Conservation (phyloP, 164 flowering plant species). For the Vitis cinerea region DNA sequence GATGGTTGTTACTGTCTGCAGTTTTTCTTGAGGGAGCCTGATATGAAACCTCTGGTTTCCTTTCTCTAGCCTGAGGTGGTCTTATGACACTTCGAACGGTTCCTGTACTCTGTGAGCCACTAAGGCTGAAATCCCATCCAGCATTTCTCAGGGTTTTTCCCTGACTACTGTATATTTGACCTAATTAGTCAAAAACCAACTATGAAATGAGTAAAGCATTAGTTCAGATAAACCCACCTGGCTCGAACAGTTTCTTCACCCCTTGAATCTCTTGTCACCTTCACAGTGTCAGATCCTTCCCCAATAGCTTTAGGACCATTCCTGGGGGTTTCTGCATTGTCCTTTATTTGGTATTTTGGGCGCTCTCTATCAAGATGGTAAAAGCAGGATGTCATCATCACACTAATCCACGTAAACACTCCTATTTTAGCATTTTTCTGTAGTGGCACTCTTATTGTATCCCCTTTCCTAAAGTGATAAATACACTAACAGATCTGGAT, state of each 20-base stretch:
- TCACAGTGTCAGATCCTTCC: conserved; percentile 73
- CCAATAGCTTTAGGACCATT: conserved; percentile 46
- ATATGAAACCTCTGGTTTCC: conserved; percentile 44
- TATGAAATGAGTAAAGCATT: conserved; percentile 4
- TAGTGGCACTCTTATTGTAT: neutral
- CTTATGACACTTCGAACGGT: conserved; percentile 55
- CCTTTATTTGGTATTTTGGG: conserved; percentile 72
- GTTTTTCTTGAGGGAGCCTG: conserved; percentile 44
- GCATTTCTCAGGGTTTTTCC: conserved; percentile 54
- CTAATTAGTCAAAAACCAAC: conserved; percentile 13
- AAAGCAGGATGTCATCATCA: conserved; percentile 6
- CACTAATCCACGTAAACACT: neutral
- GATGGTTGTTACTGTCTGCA: conserved; percentile 39
- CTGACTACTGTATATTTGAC: conserved; percentile 35
- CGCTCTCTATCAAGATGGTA: conserved; percentile 61
- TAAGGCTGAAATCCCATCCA: conserved; percentile 93
- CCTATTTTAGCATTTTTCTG: neutral
- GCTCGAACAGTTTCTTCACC: conserved; percentile 63
- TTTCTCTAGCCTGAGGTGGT: conserved; percentile 71
- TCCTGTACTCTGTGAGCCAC: conserved; percentile 56
- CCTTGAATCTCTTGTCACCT: conserved; percentile 50
- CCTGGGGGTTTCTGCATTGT: conserved; percentile 49
- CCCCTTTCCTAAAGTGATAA: neutral
- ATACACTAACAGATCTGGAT: neutral
- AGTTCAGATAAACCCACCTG: conserved; percentile 46